Evolutionary conservation across 768 basidiomycete genomes (phyloP).

Genomic region (Mycena belliarum): DNA sequence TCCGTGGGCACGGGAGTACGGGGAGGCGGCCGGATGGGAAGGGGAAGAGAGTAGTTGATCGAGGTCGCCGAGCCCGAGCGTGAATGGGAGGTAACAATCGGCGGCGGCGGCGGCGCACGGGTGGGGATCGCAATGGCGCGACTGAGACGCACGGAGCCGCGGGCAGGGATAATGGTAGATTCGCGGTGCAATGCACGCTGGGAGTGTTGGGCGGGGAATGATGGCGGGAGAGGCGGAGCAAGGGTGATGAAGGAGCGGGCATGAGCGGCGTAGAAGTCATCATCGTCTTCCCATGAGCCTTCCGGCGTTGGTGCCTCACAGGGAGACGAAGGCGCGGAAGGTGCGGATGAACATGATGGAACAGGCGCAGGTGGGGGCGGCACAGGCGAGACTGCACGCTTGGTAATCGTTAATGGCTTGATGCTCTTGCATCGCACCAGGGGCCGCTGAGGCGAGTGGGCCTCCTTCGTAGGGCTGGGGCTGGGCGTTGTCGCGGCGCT

Average conservation of each 20-base stretch:
- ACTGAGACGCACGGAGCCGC: conserved; percentile 1
- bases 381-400: conserved; percentile 7
- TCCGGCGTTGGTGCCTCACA: no score
- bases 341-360: neutral
- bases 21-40: conserved; percentile 10
- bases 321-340: no score
- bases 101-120: conserved; percentile 16
- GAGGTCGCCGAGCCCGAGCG: neutral
- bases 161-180: neutral
- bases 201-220: neutral
- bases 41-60: neutral
- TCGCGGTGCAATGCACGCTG: neutral
- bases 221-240: neutral
- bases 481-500: neutral
- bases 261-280: conserved; percentile 8
- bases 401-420: conserved; percentile 10
- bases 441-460: neutral
- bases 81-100: conserved; percentile 3
- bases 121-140: conserved; percentile 7
- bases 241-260: conserved; percentile 11
- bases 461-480: neutral
- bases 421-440: conserved; percentile 15
- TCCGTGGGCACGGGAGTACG: conserved; percentile 15
- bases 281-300: neutral
- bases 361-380: neutral